A percentile compares a stretch with the other conserved stretches of the same genome.
Conservation (phyloP, 2,329 filamentous ascomycete genomes). For the Chaetomiaceae sp. region DNA sequence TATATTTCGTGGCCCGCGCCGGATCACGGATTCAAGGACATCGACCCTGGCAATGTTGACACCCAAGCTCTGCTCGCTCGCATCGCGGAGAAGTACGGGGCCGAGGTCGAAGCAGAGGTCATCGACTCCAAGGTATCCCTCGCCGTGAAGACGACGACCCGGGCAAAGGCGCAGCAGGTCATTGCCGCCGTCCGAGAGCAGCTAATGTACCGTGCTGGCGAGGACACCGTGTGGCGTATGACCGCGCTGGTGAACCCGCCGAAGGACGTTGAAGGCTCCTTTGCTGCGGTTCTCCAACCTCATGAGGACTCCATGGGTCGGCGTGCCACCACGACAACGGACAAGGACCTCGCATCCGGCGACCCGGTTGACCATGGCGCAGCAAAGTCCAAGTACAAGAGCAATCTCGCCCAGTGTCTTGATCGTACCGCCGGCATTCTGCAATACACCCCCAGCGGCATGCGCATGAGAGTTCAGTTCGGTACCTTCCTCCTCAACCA, state of each 20-base stretch:
- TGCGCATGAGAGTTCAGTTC: slow-evolving; percentile 24
- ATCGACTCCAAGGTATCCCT: slow-evolving; percentile 4
- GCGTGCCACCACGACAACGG: background rate
- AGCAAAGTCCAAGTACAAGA: slow-evolving; percentile 7
- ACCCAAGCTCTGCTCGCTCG: slow-evolving; percentile 4
- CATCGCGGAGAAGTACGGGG: slow-evolving; percentile 1
- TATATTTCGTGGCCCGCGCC: slow-evolving; percentile 8
- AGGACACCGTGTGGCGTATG: slow-evolving; percentile 18
- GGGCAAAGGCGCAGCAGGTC: slow-evolving; percentile 7
- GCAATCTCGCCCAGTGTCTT: slow-evolving; percentile 3
- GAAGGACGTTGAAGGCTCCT: background rate
- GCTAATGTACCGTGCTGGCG: slow-evolving; percentile 7
- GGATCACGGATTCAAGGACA: slow-evolving; percentile 14
- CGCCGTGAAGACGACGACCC: slow-evolving; percentile 10
- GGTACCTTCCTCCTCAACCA: slow-evolving; percentile 20
- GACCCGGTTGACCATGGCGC: background rate
- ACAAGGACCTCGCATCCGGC: no score
- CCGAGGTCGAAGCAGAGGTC: slow-evolving; percentile 6
- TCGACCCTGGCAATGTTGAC: slow-evolving; percentile 15
- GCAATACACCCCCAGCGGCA: slow-evolving; percentile 16
- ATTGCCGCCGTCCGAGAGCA: background rate
- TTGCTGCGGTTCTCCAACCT: slow-evolving; percentile 3
- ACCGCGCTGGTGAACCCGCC: slow-evolving; percentile 15
- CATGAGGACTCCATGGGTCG: slow-evolving; percentile 6
- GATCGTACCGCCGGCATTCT: slow-evolving; percentile 5